Percentiles rank a stretch among this genome's conserved stretches.
Evolutionary conservation across 108 stramenopile species (phyloP).

Genomic region (Schizochytrium sp.): DNA sequence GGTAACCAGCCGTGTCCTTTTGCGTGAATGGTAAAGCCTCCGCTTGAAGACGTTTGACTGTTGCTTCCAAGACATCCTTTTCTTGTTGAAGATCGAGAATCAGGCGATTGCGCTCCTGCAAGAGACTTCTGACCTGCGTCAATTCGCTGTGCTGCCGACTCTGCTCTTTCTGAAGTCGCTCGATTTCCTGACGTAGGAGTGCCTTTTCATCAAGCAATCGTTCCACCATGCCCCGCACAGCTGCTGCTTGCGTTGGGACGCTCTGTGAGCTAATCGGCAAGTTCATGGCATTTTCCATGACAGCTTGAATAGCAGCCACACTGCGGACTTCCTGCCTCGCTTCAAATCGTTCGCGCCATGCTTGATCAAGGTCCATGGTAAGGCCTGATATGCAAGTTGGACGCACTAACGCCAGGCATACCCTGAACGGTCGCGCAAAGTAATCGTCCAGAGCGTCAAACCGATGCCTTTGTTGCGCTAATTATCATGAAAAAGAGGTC

Average conservation of each 20-base stretch:
- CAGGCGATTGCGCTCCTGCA: conserved; percentile 15
- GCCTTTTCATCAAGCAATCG: conserved; percentile 8
- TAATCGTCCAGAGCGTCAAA: not conserved
- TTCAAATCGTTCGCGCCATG: not conserved
- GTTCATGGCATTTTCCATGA: conserved; percentile 30
- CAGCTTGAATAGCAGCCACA: conserved; percentile 7
- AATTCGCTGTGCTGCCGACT: not conserved
- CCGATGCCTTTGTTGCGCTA: too few relatives aligned
- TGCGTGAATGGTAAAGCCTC: not conserved
- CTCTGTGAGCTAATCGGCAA: not conserved
- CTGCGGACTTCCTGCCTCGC: not conserved
- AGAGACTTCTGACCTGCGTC: not conserved
- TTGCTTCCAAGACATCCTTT: conserved; percentile 21
- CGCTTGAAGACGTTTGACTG: not conserved
- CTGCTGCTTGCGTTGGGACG: conserved; percentile 1
- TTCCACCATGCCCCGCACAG: conserved; percentile 28
- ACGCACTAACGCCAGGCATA: not conserved
- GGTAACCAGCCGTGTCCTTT: not conserved
- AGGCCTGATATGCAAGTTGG: not conserved
- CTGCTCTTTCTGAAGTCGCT: conserved; percentile 29
- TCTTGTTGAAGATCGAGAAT: conserved; percentile 10
- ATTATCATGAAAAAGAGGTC: too few relatives aligned
- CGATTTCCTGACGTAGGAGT: not conserved
- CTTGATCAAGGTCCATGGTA: not conserved
- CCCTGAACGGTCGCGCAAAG: not conserved